phyloP scores from a whole-genome alignment of 2,329 filamentous ascomycete genomes.

The Colletotrichum camelliae region DNA sequence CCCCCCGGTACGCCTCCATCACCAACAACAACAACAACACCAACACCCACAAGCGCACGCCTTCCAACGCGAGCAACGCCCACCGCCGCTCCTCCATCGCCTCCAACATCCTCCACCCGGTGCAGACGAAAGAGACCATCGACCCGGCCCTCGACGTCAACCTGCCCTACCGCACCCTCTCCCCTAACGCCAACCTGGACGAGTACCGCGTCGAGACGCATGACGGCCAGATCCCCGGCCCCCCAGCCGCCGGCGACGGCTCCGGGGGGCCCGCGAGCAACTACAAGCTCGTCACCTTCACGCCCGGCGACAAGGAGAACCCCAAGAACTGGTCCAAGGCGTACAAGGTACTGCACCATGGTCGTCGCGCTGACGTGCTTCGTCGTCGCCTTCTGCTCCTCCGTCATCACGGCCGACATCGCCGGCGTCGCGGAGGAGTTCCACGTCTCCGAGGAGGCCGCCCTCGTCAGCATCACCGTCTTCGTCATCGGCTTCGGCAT shows the following conservation, averaged over 20 bases:
- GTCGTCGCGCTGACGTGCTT: conserved; percentile 80
- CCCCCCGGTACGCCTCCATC: conserved; percentile 8
- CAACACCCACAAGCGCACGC: not conserved
- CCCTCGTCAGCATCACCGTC: conserved; percentile 73
- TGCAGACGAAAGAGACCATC: conserved; percentile 35
- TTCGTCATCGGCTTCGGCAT: conserved; percentile 86
- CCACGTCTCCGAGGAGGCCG: conserved; percentile 72
- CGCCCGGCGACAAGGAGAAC: conserved; percentile 73
- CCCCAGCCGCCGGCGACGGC: conserved; percentile 16
- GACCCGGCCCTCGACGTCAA: conserved; percentile 55
- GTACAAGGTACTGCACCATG: conserved; percentile 84
- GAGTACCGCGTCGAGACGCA: conserved; percentile 71
- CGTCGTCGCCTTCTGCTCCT: conserved; percentile 73
- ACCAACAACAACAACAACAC: not conserved
- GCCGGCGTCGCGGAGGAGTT: conserved; percentile 68
- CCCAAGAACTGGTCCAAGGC: conserved; percentile 85
- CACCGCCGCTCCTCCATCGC: conserved; percentile 28
- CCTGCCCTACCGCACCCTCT: conserved; percentile 71
- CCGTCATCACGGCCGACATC: conserved; percentile 81
- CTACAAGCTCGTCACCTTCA: conserved; percentile 68
- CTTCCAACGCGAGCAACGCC: not conserved
- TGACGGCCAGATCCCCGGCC: conserved; percentile 64
- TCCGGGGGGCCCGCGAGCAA: conserved; percentile 22
- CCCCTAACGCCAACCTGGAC: conserved; percentile 62
- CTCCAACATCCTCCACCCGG: conserved; percentile 18